A percentile compares a stretch with the other conserved stretches of the same genome.
phyloP scores from a whole-genome alignment of 1,139 yeast genomes.

The Protomyces pachydermus region DNA sequence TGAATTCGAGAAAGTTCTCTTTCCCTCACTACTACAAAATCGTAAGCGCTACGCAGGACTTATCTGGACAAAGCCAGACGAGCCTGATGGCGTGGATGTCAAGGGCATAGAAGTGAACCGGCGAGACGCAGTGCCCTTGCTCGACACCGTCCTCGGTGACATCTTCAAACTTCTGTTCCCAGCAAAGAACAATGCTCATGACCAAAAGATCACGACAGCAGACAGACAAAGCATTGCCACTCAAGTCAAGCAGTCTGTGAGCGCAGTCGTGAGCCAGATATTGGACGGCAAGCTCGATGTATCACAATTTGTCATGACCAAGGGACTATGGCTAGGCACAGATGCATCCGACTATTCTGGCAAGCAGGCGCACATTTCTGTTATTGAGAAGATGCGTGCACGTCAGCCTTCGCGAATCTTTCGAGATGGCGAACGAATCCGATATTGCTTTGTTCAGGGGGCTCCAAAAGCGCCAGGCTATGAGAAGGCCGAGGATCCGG shows the following conservation, averaged over 20 bases:
- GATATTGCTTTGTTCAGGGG: constrained; percentile 11
- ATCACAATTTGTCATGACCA: constrained; percentile 21
- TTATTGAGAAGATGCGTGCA: constrained; percentile 17
- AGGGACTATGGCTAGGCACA: constrained; percentile 26
- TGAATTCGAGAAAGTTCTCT: constrained; percentile 24
- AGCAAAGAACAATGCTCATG: constrained; percentile 2
- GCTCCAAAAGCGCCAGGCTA: constrained; percentile 23
- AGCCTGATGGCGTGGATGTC: constrained; percentile 19
- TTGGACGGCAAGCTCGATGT: constrained; percentile 13
- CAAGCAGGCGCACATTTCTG: constrained; percentile 22
- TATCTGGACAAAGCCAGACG: constrained; percentile 11
- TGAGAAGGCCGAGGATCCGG: constrained; percentile 27
- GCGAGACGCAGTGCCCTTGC: constrained; percentile 25
- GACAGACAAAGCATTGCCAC: constrained; percentile 5
- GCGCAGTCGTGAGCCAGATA: neutral
- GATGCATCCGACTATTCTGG: constrained; percentile 18
- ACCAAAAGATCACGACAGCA: neutral
- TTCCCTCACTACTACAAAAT: constrained; percentile 17
- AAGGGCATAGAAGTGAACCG: constrained; percentile 24
- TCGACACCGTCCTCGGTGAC: constrained; percentile 19
- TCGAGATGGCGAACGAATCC: constrained; percentile 23
- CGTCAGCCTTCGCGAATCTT: constrained; percentile 6
- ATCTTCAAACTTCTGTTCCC: constrained; percentile 15
- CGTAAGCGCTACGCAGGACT: constrained; percentile 25
- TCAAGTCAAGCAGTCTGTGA: constrained; percentile 17